phyloP scores from a whole-genome alignment of 306 rosid species.

The Casuarina cunninghamiana region DNA sequence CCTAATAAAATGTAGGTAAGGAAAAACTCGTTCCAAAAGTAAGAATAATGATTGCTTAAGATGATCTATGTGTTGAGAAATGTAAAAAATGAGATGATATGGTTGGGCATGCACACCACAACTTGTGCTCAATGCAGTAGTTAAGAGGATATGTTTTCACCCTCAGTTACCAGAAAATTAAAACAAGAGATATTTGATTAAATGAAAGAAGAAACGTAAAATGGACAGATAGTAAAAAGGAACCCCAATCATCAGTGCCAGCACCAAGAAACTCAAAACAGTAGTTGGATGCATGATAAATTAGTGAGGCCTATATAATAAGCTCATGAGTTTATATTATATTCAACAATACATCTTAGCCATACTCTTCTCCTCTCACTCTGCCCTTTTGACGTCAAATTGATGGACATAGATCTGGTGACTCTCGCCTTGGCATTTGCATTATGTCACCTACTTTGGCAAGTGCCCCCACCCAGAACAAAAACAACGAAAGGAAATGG shows the following conservation, averaged over 20 bases:
- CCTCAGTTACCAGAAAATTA: no score
- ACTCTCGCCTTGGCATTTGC: not conserved
- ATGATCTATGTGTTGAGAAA: no score
- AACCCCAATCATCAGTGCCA: constrained; percentile 6
- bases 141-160: no score
- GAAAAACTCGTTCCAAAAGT: no score
- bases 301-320: not conserved
- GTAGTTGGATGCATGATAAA: constrained; percentile 34
- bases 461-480: not conserved
- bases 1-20: no score
- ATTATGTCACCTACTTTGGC: not conserved
- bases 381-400: constrained; percentile 16
- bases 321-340: not conserved
- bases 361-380: constrained; percentile 31
- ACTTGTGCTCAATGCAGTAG: no score
- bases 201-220: no score
- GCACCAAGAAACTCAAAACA: not conserved
- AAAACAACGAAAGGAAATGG: no score
- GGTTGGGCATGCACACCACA: no score
- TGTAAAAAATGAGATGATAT: no score
- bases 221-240: not conserved
- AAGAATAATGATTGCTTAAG: no score
- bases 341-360: constrained; percentile 30
- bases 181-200: no score
- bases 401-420: not conserved